These are phyloP conservation scores for Ephemerocybe angulata DNA, from an alignment of 768 basidiomycete genomes.

Conservation along the genomic window DNA sequence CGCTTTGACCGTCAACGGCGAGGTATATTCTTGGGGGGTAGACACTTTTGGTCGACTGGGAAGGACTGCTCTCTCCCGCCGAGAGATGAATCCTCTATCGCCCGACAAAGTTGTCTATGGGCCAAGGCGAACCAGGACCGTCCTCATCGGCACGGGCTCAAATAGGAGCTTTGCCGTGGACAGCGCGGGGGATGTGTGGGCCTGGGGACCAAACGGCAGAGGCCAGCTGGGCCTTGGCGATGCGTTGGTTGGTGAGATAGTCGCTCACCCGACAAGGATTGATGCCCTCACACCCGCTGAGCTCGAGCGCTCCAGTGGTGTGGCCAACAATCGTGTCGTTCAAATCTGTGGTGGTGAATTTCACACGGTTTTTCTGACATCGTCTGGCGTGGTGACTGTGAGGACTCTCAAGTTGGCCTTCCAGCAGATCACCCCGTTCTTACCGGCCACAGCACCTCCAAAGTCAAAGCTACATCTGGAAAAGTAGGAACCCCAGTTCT, in stretches of 20 bases:
- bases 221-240: slow-evolving; percentile 6
- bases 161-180: slow-evolving; percentile 2
- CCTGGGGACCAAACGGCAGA: slow-evolving; percentile 2
- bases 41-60: slow-evolving; percentile 1
- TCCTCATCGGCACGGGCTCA: slow-evolving; percentile 3
- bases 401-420: slow-evolving; percentile 3
- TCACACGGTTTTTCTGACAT: not conserved
- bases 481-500: too few species aligned
- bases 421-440: slow-evolving; percentile 4
- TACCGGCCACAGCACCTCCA: not conserved
- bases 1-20: slow-evolving; percentile 2
- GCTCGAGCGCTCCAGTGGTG: not conserved
- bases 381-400: slow-evolving; percentile 1
- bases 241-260: not conserved
- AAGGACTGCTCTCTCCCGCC: not conserved
- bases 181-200: slow-evolving; percentile 4
- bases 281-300: slow-evolving; percentile 1
- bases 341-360: slow-evolving; percentile 7
- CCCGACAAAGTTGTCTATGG: not conserved
- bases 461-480: not conserved
- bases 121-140: not conserved
- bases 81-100: not conserved
- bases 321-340: not conserved
- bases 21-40: slow-evolving; percentile 8
- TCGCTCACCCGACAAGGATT: not conserved